These are phyloP conservation scores for Colletotrichum spinosum DNA, from an alignment of 2,329 filamentous ascomycete genomes.

Conservation along the genomic window DNA sequence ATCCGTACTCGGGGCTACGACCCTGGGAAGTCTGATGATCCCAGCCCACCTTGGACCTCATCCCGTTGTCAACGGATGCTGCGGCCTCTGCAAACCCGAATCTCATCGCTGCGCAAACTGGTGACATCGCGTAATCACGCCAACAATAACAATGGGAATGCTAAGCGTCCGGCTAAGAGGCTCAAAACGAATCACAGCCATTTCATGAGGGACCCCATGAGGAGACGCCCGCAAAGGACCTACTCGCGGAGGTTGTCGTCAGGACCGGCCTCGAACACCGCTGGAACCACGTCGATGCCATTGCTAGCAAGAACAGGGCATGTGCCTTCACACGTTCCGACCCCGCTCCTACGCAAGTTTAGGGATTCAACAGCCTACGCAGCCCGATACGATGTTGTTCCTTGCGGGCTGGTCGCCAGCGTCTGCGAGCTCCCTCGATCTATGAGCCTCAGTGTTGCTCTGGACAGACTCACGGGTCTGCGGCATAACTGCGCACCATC, in stretches of 20 bases:
- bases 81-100: constrained; percentile 57
- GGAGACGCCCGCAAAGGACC: constrained; percentile 39
- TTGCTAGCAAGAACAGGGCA: no score
- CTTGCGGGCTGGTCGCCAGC: background rate
- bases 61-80: constrained; percentile 59
- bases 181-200: no score
- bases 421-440: background rate
- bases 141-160: no score
- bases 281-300: no score
- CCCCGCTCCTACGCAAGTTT: constrained; percentile 31
- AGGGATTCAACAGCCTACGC: background rate
- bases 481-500: constrained; percentile 39
- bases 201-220: no score
- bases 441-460: constrained; percentile 3
- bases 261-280: no score
- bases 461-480: background rate
- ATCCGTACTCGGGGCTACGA: no score
- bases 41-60: constrained; percentile 54
- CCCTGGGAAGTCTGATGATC: background rate
- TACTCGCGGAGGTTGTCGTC: constrained; percentile 28
- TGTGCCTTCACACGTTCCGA: constrained; percentile 16
- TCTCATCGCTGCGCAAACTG: constrained; percentile 53
- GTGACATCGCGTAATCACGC: constrained; percentile 39
- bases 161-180: no score
- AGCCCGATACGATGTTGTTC: no score